Evolutionary conservation across 495 filamentous ascomycete genomes (phyloP), one percentile per base, ranked within the genome.

Genomic region (Astrothelium macrocarpum): DNA sequence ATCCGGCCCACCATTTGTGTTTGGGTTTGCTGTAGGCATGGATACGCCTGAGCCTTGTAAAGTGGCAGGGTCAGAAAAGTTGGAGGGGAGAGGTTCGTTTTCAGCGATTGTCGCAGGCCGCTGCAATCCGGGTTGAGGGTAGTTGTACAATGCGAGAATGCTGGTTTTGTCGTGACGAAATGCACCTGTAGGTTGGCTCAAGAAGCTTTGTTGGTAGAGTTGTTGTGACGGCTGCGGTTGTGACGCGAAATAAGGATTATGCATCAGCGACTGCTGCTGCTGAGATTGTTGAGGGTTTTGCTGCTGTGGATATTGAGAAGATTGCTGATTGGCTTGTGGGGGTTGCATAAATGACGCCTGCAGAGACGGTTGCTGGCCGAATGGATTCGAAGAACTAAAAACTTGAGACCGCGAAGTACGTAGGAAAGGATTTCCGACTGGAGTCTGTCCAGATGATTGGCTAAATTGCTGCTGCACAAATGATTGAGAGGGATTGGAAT

Each of bases 61-160:
- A 7, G 32, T 9, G 25, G 62, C 11, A 31, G 2, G 5, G 18
- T n/a, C 71, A 36, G 59, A 75, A 70, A 25, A 74, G 71, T 53
- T 74, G 70, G 14, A 70, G 70, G 12, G 75, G n/a, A 53, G 43
- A 0, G 46, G 25, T 25, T 59, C 56, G 43, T 70, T 62, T 60
- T 71, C 67, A 14, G 53, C 31, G 3, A 69, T 28, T 9, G 63
- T 59, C n/a, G 62, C 64, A 32, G 74, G 68, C 23, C 74, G 75
- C 23, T 75, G 72, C 9, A 87, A 83, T 5, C 86, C 84, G 7
- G 88, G 77, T n/a, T 90, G 88, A 18, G 88, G 84, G 61, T 90
- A 81, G 72, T 87, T 87, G 76, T 92, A 98, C 4, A 98, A 76
- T 14, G 91, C 89, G 64, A 98, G 81, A 68, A 98, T 97, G 58